phyloP scores from a whole-genome alignment of 1,139 yeast genomes.

The Blastobotrys petasosporus region DNA sequence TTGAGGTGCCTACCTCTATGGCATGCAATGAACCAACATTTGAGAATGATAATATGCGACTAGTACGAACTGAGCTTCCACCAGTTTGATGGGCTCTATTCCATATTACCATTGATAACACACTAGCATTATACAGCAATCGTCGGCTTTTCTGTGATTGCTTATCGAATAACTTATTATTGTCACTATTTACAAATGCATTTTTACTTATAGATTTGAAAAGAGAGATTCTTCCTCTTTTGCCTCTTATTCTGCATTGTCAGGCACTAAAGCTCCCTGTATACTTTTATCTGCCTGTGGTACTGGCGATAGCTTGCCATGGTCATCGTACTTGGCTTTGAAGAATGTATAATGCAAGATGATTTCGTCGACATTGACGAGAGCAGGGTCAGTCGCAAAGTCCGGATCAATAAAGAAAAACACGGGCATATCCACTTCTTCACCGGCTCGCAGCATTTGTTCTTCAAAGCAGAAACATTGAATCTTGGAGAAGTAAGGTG shows the following conservation, averaged over 20 bases:
- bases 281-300: conserved; percentile 1
- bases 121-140: background rate
- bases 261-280: background rate
- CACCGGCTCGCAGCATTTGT: conserved; percentile 89
- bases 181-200: conserved; percentile 1
- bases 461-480: conserved; percentile 99
- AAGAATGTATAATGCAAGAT: conserved; percentile 91
- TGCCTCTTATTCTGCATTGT: background rate
- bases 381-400: conserved; percentile 87
- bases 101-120: background rate
- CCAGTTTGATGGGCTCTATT: conserved; percentile 12
- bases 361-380: conserved; percentile 86
- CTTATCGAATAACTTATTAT: background rate
- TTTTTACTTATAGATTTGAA: background rate
- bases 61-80: conserved; percentile 22
- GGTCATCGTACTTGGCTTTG: conserved; percentile 38
- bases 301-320: conserved; percentile 26
- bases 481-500: conserved; percentile 91
- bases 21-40: background rate
- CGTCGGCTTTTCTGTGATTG: background rate
- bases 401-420: conserved; percentile 98
- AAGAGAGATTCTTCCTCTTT: background rate
- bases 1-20: too few relatives aligned
- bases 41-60: conserved; percentile 4
- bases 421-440: conserved; percentile 98